phyloP scores from a whole-genome alignment of 176 grass and related monocot genomes.

The Carex parvula region DNA sequence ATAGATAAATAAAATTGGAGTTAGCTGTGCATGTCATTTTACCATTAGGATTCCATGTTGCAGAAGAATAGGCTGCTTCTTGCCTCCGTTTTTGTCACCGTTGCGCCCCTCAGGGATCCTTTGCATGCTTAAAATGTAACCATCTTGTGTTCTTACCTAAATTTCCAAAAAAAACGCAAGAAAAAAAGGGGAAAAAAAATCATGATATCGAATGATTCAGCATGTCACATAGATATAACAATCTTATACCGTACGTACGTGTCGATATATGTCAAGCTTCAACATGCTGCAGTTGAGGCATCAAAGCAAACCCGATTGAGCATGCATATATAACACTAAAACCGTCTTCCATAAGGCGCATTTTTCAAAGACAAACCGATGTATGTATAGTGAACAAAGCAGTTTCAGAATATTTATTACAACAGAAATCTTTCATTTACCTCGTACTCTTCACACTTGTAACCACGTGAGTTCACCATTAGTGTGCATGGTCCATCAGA shows the following conservation, averaged over 20 bases:
- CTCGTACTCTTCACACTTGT: slow-evolving; percentile 44
- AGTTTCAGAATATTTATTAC: neutral
- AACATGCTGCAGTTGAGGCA: neutral
- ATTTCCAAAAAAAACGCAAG: neutral
- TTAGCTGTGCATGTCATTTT: neutral
- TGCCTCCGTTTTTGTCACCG: neutral
- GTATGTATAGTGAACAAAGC: neutral
- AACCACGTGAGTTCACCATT: slow-evolving; percentile 21
- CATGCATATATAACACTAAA: neutral
- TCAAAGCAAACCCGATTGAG: neutral
- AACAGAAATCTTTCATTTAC: neutral
- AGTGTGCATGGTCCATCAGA: slow-evolving; percentile 17
- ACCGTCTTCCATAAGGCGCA: neutral
- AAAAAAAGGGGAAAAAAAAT: neutral
- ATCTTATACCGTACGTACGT: neutral
- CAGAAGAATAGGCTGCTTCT: slow-evolving; percentile 32
- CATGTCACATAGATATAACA: neutral
- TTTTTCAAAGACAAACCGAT: neutral
- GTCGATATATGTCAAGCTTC: neutral
- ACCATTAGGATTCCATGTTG: slow-evolving; percentile 39
- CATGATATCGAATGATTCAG: neutral
- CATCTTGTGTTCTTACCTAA: slow-evolving; percentile 40
- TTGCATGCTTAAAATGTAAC: slow-evolving; percentile 35
- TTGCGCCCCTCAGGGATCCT: slow-evolving; percentile 32
- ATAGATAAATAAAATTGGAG: neutral